phyloP scores from a whole-genome alignment of 371 early-diverging fungal species.

The Umbelopsis sp. region DNA sequence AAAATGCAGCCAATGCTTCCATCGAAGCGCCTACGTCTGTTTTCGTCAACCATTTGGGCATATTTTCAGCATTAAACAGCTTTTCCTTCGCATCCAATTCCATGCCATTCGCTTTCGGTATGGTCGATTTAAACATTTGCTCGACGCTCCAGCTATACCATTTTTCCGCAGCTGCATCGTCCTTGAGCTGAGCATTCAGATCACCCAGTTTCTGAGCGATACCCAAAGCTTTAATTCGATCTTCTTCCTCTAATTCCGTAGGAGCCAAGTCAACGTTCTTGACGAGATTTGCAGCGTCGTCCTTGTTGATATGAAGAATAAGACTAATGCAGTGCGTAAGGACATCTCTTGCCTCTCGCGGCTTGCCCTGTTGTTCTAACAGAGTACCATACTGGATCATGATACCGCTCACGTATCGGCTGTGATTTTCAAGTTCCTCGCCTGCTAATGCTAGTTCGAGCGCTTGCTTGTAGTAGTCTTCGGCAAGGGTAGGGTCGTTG shows the following conservation, averaged over 20 bases:
- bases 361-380: slow-evolving; percentile 52
- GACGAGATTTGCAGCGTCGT: slow-evolving; percentile 14
- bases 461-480: slow-evolving; percentile 55
- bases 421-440: slow-evolving; percentile 50
- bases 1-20: slow-evolving; percentile 62
- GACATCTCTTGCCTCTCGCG: slow-evolving; percentile 58
- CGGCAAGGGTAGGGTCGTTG: slow-evolving; percentile 48
- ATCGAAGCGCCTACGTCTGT: slow-evolving; percentile 62
- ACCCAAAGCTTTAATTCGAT: slow-evolving; percentile 47
- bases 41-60: slow-evolving; percentile 64
- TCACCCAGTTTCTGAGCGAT: slow-evolving; percentile 69
- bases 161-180: slow-evolving; percentile 61
- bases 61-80: slow-evolving; percentile 56
- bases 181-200: slow-evolving; percentile 42
- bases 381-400: slow-evolving; percentile 64
- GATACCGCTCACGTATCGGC: slow-evolving; percentile 63
- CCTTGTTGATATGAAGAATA: slow-evolving; percentile 23
- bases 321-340: slow-evolving; percentile 52
- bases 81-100: slow-evolving; percentile 33
- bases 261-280: neutral
- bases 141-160: slow-evolving; percentile 70
- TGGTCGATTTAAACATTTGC: slow-evolving; percentile 28
- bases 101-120: neutral
- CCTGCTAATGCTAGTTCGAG: slow-evolving; percentile 50
- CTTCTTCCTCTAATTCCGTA: slow-evolving; percentile 14